Evolutionary conservation across 208 protist species (phyloP), one percentile per base, ranked within the genome.

Genomic region (Trypanosoma conorhini): DNA sequence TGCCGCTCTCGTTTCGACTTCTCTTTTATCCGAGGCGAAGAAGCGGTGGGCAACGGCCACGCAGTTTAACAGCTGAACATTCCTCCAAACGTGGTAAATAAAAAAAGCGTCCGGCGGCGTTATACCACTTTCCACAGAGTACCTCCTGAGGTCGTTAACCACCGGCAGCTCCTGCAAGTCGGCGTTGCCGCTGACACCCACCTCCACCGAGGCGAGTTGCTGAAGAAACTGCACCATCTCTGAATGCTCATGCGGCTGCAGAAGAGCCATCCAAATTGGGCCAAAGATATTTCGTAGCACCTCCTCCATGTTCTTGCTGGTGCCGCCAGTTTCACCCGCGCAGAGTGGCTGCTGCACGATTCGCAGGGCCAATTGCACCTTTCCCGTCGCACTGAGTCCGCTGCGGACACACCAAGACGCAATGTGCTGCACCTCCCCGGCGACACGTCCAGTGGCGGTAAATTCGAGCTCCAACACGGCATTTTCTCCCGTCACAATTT

Each of bases 21-120:
- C 17, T 35, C 28, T 30, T 38, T 59, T 72, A 58, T 19, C 3
- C 17, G 64, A 61, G 5, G 50, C 28, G 63, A 91, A 92, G 42
- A 89, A 68, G 28, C 79, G 24, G 26, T 86, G 80, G 4, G 71
- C 57, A 0, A 64, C 31, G 52, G 91, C 55, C 50, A 98, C 88
- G 21, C 85, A 77, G 85, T 99, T 99, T n/a, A 99, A 77, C 15
- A 91, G 61, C 61, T 93, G 70, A 33, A 99, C 74, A 80, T 99
- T 99, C 44, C 98, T 92, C 83, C 98, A 99, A 24, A 99, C 79
- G 76, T 99, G 99, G 79, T 96, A 99, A 24, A 91, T 84, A 64
- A 98, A 99, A 77, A 99, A 99, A n/a, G 85, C 84, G 73, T 99
- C 99, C 0, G 98, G 98, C 51, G 98, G 98, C 56, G 97, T 94